Evolutionary conservation across 129 eudicot species (phyloP), one percentile per base, ranked within the genome.

Genomic region (Tagetes patula): DNA sequence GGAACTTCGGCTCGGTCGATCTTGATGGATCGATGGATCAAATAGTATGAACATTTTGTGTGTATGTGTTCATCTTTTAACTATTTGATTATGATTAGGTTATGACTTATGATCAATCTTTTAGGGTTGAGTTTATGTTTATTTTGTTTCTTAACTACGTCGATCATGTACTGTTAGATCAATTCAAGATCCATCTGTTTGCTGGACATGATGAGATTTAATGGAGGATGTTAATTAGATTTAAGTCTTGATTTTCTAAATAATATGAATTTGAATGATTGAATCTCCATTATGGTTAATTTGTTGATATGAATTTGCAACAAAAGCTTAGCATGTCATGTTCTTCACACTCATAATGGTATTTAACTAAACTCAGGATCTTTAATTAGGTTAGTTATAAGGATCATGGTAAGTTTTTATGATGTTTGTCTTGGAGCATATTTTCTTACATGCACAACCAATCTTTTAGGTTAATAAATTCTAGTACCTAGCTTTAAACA

Each of bases 1-100:
- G 88, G 96, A 89, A 70, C 90, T 89, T 53, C 84, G 96, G 52
- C 92, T 89, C 49, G 96, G 96, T 0, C 77, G 74, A 37, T 79
- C 86, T 27, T 67, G 11, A 75, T n/a, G n/a, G n/a, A n/a, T 75
- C 14, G 1, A 14, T 75, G 14, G 1, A 14, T 64, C 3, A 65
- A 13, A 53, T 52, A 33, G 48, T 34, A 43, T 75, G 49, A 74
- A 59, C 68, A 34, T 32, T 20, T 5, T 0, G 42, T 11, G 42
- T 38, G 32, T 34, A 66, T 42, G 13, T 67, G 74, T 59, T 56
- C 60, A 36, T 76, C 31, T 43, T 2, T 67, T 76, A 56, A 42
- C 33, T 74, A 74, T 40, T 2, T 43, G 8, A 7, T 43, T 43
- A 10, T 36, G 55, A 38, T 56, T 33, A 30, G 63, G 63, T 56